Conservation (phyloP, 2,329 filamentous ascomycete species). For the Chalaropsis ovoidea region DNA sequence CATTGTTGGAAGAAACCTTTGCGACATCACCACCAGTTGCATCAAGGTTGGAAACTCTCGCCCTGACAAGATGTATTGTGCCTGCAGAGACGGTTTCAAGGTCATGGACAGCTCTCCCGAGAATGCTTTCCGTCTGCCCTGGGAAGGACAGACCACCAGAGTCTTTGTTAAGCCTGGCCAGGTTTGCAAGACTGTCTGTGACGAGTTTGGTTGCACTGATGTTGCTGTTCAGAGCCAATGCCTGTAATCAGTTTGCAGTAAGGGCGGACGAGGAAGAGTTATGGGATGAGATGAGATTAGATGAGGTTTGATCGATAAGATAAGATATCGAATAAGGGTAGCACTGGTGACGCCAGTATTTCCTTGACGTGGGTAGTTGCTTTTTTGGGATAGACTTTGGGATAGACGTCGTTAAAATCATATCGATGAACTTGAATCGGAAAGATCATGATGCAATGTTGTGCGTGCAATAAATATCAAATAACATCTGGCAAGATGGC, state of each 20-base stretch:
- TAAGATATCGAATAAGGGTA: no score
- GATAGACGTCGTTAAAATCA: no score
- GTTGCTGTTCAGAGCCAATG: not conserved
- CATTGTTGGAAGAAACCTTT: not conserved
- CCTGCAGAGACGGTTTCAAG: conserved; percentile 18
- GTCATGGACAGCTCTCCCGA: not conserved
- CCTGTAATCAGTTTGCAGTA: not conserved
- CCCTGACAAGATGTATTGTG: conserved; percentile 2
- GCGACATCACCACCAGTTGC: conserved; percentile 12
- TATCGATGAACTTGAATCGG: no score
- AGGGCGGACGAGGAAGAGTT: not conserved
- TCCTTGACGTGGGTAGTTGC: not conserved
- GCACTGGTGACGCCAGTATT: not conserved
- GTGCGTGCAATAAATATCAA: not conserved
- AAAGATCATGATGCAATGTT: not conserved
- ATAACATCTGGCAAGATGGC: conserved; percentile 16
- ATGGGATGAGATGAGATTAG: not conserved
- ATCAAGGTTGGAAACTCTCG: not conserved
- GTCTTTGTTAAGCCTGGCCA: conserved; percentile 14
- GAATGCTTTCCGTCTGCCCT: conserved; percentile 16
- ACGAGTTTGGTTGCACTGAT: not conserved
- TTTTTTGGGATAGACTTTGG: no score
- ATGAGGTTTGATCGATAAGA: not conserved
- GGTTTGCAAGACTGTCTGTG: conserved; percentile 10
- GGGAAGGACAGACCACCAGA: conserved; percentile 1